Conservation (phyloP, 2,329 filamentous ascomycete species). For the Amphichorda felina region DNA sequence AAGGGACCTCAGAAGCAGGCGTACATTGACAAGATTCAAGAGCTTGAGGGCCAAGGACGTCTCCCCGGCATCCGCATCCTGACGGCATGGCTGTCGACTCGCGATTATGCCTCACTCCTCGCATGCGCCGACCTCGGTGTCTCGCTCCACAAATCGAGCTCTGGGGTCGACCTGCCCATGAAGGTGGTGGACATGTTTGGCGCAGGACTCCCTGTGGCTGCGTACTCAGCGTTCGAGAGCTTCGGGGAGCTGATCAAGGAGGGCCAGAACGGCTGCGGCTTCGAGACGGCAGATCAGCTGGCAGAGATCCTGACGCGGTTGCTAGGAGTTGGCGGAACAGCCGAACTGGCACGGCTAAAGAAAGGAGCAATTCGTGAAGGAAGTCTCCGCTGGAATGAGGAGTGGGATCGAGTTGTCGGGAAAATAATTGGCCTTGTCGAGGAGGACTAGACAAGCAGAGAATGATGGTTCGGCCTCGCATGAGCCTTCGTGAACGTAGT, state of each 20-base stretch:
- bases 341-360: conserved; percentile 49
- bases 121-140: conserved; percentile 81
- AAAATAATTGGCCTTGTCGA: conserved; percentile 39
- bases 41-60: conserved; percentile 47
- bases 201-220: conserved; percentile 78
- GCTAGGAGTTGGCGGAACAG: conserved; percentile 36
- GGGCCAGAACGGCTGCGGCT: conserved; percentile 75
- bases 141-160: conserved; percentile 85
- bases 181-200: conserved; percentile 99
- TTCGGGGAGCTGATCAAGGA: conserved; percentile 87
- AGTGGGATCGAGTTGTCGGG: conserved; percentile 80
- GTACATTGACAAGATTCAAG: conserved; percentile 56
- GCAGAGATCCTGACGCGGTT: conserved; percentile 50
- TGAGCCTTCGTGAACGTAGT: too few relatives aligned
- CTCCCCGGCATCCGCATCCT: conserved; percentile 60
- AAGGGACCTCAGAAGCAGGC: conserved; percentile 75
- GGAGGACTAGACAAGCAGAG: background rate
- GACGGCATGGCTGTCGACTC: conserved; percentile 75
- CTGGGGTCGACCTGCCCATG: conserved; percentile 94
- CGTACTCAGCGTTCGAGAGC: conserved; percentile 76
- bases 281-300: conserved; percentile 59
- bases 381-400: conserved; percentile 72
- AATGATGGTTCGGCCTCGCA: too few relatives aligned
- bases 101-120: conserved; percentile 76
- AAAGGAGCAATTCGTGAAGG: conserved; percentile 65